Base-by-base conservation (phyloP, 2,329 filamentous ascomycete species). In the Curvularia spicifera region DNA sequence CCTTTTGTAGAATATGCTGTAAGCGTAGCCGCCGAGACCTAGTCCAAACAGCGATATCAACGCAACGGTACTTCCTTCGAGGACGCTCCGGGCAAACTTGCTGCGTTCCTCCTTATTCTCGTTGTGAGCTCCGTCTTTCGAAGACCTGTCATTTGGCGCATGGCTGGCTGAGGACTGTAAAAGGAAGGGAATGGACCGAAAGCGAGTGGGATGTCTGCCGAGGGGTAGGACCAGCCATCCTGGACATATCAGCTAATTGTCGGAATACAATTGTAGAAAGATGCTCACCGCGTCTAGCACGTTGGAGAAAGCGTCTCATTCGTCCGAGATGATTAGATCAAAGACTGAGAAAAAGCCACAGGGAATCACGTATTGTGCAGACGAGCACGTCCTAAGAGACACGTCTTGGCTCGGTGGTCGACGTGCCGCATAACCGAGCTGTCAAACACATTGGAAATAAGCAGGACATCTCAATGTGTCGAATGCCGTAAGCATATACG, bases 11-110 rank as follows among this genome's bases (percentile, higher is more conserved):
- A 73, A 71, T 0, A 69, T 26, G 50, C 68, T 73, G 55, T 75
- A 76, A 13, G 69, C 71, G 45, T 74, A 76, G 35, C 73, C 73
- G 10, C 72, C 71, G 4, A 74, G 66, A 12, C 69, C 72, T 2
- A 76, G 63, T 24, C 72, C 72, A 7, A 73, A 64, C 10, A 76
- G 62, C 20, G 72, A 76, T 43, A 74, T 72, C 8, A 75, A 61
- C 10, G 73, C 73, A 37, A 75, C 69, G 28, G 71, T 73, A 61
- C 71, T 73, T 47, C 73, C 72, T 56, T 75, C 72, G n/a, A 74
- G 63, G 4, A 75, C 69, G 54, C 70, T 74, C 5, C 71, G 61
- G 1, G 69, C 64, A 45, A 73, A 73, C 29, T 71, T 72, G 64
- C 65, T 66, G 24, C 71, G 59, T 37, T 71, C 70, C 31, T 68